phyloP scores from a whole-genome alignment of 805 yeast genomes.

The Barnettozyma populi region DNA sequence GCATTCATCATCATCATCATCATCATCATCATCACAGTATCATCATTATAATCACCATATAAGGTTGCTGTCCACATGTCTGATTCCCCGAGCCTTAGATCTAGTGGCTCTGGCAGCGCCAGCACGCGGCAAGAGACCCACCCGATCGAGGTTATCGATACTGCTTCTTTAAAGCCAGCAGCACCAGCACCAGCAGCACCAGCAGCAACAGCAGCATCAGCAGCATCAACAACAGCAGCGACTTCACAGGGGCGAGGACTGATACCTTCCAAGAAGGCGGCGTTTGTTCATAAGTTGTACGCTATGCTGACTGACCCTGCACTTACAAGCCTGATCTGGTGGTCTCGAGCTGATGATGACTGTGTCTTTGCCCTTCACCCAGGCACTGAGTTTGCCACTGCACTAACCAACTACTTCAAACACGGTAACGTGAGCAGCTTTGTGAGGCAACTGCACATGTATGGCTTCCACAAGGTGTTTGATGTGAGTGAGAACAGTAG shows the following conservation, averaged over 20 bases:
- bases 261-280: slow-evolving; percentile 26
- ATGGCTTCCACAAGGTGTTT: slow-evolving; percentile 81
- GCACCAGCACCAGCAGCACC: not conserved
- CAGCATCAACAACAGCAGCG: not conserved
- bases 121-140: not conserved
- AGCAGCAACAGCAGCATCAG: not conserved
- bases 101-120: not conserved
- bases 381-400: slow-evolving; percentile 54
- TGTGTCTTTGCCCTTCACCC: slow-evolving; percentile 63
- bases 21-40: too few species aligned
- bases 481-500: slow-evolving; percentile 18
- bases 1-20: too few species aligned
- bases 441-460: slow-evolving; percentile 93
- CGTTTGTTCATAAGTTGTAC: slow-evolving; percentile 60
- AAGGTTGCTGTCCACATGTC: not conserved
- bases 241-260: not conserved
- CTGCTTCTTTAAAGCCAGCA: not conserved
- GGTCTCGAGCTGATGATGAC: slow-evolving; percentile 42
- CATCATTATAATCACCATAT: too few species aligned
- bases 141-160: not conserved
- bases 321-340: slow-evolving; percentile 56
- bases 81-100: not conserved
- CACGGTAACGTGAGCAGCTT: slow-evolving; percentile 92
- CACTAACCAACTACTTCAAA: slow-evolving; percentile 73
- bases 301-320: slow-evolving; percentile 54